phyloP scores from a whole-genome alignment of 2,329 filamentous ascomycete genomes.

The Claviceps capensis region DNA sequence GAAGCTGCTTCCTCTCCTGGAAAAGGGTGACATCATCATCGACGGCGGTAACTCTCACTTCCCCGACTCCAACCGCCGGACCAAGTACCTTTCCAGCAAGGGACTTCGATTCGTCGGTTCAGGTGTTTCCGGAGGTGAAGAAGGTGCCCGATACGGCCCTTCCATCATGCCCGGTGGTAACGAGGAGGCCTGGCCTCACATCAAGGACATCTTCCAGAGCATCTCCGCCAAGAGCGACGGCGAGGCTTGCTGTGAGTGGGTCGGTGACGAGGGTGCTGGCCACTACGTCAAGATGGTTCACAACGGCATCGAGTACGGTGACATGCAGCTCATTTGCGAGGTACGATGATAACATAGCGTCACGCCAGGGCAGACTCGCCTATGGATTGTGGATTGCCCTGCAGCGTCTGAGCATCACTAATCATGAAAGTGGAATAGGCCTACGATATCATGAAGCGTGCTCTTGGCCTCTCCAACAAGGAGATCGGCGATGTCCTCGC shows the following conservation, averaged over 20 bases:
- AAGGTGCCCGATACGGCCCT: conserved; percentile 94
- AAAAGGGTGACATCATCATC: conserved; percentile 93
- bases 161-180: conserved; percentile 98
- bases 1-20: conserved; percentile 71
- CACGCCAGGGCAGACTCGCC: background rate
- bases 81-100: conserved; percentile 74
- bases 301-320: conserved; percentile 99
- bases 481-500: conserved; percentile 92
- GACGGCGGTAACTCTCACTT: conserved; percentile 97
- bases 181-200: conserved; percentile 92
- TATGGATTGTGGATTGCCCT: background rate
- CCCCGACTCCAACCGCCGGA: conserved; percentile 96
- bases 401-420: background rate
- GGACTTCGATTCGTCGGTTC: conserved; percentile 90
- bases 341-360: conserved; percentile 34
- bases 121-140: conserved; percentile 97
- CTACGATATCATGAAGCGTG: conserved; percentile 99
- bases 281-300: conserved; percentile 99
- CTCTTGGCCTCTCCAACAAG: conserved; percentile 75
- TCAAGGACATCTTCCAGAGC: conserved; percentile 98
- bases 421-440: conserved; percentile 41
- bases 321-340: conserved; percentile 99
- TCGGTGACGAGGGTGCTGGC: conserved; percentile 96
- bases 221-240: conserved; percentile 95
- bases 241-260: conserved; percentile 98